A percentile compares a stretch with the other conserved stretches of the same genome.
Conservation (phyloP, 345 rosid genomes). For the Kandelia obovata region DNA sequence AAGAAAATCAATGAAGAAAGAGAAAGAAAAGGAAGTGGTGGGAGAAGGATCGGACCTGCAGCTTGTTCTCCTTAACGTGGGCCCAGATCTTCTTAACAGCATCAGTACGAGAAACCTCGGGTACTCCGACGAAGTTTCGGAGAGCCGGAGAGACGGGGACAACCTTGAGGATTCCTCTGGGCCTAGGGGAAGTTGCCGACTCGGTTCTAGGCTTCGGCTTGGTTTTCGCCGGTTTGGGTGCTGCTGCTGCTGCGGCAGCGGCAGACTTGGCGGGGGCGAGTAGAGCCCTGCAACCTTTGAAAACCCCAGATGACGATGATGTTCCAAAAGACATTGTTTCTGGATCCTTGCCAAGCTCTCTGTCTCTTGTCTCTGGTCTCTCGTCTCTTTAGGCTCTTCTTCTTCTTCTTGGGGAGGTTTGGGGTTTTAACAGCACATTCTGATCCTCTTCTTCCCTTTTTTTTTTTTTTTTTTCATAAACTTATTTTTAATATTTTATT, state of each 20-base stretch:
- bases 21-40: slow-evolving; percentile 27
- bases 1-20: slow-evolving; percentile 25
- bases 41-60: slow-evolving; percentile 49
- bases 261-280: slow-evolving; percentile 47
- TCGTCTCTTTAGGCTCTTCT: too few relatives aligned
- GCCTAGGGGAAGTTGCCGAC: slow-evolving; percentile 7
- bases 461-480: too few relatives aligned
- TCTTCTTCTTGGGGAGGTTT: neutral
- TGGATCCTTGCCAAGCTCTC: neutral
- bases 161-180: slow-evolving; percentile 51
- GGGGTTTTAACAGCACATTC: too few relatives aligned
- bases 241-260: slow-evolving; percentile 37
- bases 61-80: slow-evolving; percentile 63
- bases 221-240: slow-evolving; percentile 23
- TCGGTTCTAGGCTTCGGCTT: slow-evolving; percentile 25
- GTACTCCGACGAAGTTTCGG: slow-evolving; percentile 51
- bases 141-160: slow-evolving; percentile 66
- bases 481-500: too few relatives aligned
- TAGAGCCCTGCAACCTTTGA: slow-evolving; percentile 53
- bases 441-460: too few relatives aligned
- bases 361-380: neutral
- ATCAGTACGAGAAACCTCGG: slow-evolving; percentile 57
- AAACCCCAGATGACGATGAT: slow-evolving; percentile 41
- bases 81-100: slow-evolving; percentile 76
- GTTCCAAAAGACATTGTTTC: slow-evolving; percentile 32